Base-by-base conservation (phyloP, 257 asterid genomes). In the Penstemon newberryi region DNA sequence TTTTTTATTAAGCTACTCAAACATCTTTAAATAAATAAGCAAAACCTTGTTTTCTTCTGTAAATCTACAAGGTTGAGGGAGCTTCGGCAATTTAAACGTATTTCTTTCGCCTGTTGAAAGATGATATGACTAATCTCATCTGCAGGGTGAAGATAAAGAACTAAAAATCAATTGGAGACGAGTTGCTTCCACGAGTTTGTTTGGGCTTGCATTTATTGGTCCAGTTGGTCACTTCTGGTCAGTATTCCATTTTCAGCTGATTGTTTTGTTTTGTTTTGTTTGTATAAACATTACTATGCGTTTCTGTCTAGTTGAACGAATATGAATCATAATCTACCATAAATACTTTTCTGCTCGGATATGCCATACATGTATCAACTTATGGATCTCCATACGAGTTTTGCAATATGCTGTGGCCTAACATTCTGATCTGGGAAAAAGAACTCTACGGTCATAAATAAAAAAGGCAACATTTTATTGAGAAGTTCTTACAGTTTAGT, bases 151-250 rank as follows among this genome's bases (percentile, higher is more conserved):
- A 81, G 75, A 70, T 66, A 79, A 84, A 72, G 86, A 82, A 65
- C 71, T 86, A 50, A 72, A 82, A 76, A 84, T 90, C 80, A 90
- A 88, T 66, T 88, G 97, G 97, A 88, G 84, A 79, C 83, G 97
- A 78, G 97, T 90, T 54, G 91, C 92, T 71, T 75, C 90, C 57
- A 88, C 97, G 5, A 80, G 96, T 70, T 75, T 90, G 79, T 90
- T 90, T 78, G 97, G 97, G 56, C 86, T 88, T 66, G 96, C 86
- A 66, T 90, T 90, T 84, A 91, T 90, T 75, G 97, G 97, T 59
- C 97, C 97, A 3, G 81, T 90, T 78, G 97, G 97, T 71, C 97
- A 90, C 78, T 90, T 77, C 87, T 90, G 97, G 97, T 90, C 39
- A 80, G 88, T 76, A 8, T 74, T 79, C 78, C 69, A 61, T 47